Evolutionary conservation across 2,329 filamentous ascomycete species (phyloP).

Genomic region (Pseudogymnoascus sp.): DNA sequence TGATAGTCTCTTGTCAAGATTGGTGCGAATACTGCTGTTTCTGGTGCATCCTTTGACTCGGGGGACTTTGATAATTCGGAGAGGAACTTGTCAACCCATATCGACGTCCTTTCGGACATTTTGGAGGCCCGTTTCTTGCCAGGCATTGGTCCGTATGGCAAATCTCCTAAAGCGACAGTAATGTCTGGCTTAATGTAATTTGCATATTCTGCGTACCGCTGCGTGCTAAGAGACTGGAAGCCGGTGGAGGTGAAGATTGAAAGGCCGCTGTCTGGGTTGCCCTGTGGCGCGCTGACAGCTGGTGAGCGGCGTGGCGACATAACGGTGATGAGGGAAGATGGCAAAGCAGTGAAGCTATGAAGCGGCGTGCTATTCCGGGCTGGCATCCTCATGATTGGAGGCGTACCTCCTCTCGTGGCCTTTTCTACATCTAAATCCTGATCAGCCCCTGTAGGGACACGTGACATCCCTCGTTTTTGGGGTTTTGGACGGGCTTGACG

Average conservation of each 20-base stretch:
- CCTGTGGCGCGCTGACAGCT: conserved; percentile 62
- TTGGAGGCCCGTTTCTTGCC: conserved; percentile 67
- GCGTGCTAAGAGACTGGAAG: conserved; percentile 62
- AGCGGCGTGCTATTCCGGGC: conserved; percentile 47
- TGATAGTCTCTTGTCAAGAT: conserved; percentile 69
- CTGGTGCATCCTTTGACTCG: conserved; percentile 23
- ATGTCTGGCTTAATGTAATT: conserved; percentile 70
- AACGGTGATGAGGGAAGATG: conserved; percentile 58
- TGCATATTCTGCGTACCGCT: conserved; percentile 61
- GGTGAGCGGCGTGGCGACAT: conserved; percentile 73
- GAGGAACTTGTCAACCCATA: conserved; percentile 68
- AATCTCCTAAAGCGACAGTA: conserved; percentile 69
- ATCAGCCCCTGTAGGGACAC: neutral
- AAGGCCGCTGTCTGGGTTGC: conserved; percentile 64
- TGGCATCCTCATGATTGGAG: conserved; percentile 41
- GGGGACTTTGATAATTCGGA: conserved; percentile 32
- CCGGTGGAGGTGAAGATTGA: conserved; percentile 81
- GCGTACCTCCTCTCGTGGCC: conserved; percentile 40
- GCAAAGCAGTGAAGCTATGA: conserved; percentile 68
- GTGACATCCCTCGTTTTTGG: neutral
- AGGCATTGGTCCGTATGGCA: conserved; percentile 49
- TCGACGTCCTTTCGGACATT: conserved; percentile 80
- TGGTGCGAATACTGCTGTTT: conserved; percentile 49
- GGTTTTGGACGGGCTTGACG: neutral
- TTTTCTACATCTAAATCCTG: conserved; percentile 52